These are phyloP conservation scores for Purpureocillium lavendulum DNA, from an alignment of 2,329 filamentous ascomycete genomes.

Conservation along the genomic window DNA sequence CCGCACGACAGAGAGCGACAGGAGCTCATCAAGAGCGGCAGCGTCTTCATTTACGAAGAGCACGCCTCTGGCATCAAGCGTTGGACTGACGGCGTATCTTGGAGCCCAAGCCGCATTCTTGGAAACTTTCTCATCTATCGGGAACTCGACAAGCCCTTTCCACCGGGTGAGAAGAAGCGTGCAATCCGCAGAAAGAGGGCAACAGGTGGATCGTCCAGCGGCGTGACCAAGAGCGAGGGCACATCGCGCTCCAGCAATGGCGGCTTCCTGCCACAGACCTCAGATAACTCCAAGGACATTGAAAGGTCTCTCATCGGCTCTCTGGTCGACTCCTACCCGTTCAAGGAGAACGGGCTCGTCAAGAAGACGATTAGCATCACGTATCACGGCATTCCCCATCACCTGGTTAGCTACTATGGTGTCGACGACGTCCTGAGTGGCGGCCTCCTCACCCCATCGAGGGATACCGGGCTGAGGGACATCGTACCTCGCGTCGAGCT, in stretches of 20 bases:
- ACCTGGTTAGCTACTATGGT: conserved; percentile 83
- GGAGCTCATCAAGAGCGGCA: conserved; percentile 72
- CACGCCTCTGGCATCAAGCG: conserved; percentile 85
- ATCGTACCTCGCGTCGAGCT: conserved; percentile 50
- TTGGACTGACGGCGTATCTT: conserved; percentile 87
- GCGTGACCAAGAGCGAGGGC: conserved; percentile 25
- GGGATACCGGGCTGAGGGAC: conserved; percentile 27
- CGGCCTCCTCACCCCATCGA: conserved; percentile 49
- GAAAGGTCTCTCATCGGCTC: conserved; percentile 60
- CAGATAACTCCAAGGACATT: conserved; percentile 15
- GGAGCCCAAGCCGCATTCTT: conserved; percentile 82
- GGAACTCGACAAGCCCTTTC: conserved; percentile 69
- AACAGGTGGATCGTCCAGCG: conserved; percentile 26
- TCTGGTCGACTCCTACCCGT: conserved; percentile 80
- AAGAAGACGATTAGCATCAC: conserved; percentile 90
- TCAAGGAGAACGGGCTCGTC: conserved; percentile 73
- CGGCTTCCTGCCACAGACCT: conserved; percentile 3
- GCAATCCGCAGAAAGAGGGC: conserved; percentile 58
- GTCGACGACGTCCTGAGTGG: conserved; percentile 66
- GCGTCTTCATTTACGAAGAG: conserved; percentile 88
- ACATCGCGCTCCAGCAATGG: conserved; percentile 13
- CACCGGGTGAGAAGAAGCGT: conserved; percentile 76
- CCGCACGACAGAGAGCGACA: conserved; percentile 79
- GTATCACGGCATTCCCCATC: conserved; percentile 66
- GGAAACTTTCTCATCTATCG: conserved; percentile 82